These are phyloP conservation scores for Cladophialophora chaetospira DNA, from an alignment of 2,329 filamentous ascomycete species.

Conservation along the genomic window DNA sequence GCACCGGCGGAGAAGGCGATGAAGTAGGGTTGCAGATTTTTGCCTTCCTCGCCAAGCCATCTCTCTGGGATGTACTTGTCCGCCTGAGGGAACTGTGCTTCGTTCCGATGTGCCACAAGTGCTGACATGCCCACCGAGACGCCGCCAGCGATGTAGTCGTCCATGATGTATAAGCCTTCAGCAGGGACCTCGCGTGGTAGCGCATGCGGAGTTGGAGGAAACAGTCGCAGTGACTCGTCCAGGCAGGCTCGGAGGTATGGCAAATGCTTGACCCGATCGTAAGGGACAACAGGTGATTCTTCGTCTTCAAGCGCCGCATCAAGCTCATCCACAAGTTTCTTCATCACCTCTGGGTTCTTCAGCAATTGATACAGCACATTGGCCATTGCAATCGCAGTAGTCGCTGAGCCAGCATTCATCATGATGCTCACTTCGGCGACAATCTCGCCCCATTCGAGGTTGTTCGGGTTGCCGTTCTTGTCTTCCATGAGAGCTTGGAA, in stretches of 20 bases:
- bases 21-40: conserved; percentile 27
- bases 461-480: conserved; percentile 39
- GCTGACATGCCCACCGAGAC: conserved; percentile 47
- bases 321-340: conserved; percentile 49
- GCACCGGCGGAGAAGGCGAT: conserved; percentile 44
- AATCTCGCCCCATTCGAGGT: conserved; percentile 43
- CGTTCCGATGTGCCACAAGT: conserved; percentile 45
- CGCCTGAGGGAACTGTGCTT: conserved; percentile 42
- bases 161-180: conserved; percentile 48
- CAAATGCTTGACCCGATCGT: conserved; percentile 53
- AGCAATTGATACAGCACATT: conserved; percentile 56
- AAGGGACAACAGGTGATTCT: conserved; percentile 49
- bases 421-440: conserved; percentile 24
- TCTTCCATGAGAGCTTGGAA: conserved; percentile 49
- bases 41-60: conserved; percentile 27
- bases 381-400: conserved; percentile 27
- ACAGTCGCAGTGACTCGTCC: conserved; percentile 53
- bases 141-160: conserved; percentile 48
- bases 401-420: conserved; percentile 30
- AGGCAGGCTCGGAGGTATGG: conserved; percentile 57
- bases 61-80: conserved; percentile 50
- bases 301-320: conserved; percentile 46
- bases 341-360: conserved; percentile 46
- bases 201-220: conserved; percentile 47
- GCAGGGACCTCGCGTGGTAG: conserved; percentile 50